Evolutionary conservation across 352 stramenopile species (phyloP).

Genomic region (Phytophthora vignae): DNA sequence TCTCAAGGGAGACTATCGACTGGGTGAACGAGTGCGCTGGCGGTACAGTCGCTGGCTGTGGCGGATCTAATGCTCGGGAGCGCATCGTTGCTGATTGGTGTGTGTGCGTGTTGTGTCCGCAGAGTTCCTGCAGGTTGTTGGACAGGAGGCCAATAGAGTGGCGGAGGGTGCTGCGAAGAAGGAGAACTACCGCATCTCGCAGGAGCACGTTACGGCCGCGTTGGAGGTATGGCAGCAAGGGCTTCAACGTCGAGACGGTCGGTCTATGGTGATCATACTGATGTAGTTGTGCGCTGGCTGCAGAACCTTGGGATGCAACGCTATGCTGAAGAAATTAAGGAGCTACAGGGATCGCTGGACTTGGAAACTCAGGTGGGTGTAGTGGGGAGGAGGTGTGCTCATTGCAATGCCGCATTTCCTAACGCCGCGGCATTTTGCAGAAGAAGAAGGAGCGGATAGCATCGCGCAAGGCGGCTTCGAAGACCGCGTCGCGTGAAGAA

Average conservation of each 20-base stretch:
- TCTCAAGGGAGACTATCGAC: constrained; percentile 75
- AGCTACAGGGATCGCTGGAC: constrained; percentile 37
- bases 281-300: not conserved
- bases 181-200: constrained; percentile 75
- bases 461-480: constrained; percentile 43
- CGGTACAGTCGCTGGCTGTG: constrained; percentile 31
- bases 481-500: constrained; percentile 55
- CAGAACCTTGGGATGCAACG: constrained; percentile 49
- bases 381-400: not conserved
- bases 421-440: constrained; percentile 17
- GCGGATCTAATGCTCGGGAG: not conserved
- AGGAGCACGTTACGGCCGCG: constrained; percentile 63
- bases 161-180: constrained; percentile 59
- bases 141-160: constrained; percentile 57
- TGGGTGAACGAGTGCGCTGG: constrained; percentile 68
- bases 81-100: constrained; percentile 7
- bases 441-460: constrained; percentile 57
- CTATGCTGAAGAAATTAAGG: constrained; percentile 45
- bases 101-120: constrained; percentile 1
- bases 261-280: not conserved
- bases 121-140: constrained; percentile 66
- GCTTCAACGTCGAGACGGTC: not conserved
- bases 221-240: constrained; percentile 45
- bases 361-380: constrained; percentile 40
- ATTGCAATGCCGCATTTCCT: not conserved